Evolutionary conservation across 352 stramenopile genomes (phyloP).

Genomic region (Globisporangium camurandrum): DNA sequence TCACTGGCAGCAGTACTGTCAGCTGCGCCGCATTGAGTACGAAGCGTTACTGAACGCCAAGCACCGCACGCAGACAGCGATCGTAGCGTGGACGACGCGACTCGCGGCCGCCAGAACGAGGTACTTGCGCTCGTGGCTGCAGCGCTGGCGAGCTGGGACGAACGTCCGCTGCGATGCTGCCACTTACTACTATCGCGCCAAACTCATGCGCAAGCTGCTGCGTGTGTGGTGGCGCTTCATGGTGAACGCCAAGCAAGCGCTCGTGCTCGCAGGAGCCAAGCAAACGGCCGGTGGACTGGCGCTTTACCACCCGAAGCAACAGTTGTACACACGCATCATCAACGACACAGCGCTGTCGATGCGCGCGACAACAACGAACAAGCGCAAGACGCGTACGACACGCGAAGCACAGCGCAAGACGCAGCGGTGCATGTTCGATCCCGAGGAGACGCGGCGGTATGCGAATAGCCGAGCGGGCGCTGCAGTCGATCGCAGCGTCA

Average conservation of each 20-base stretch:
- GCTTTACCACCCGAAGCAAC: constrained; percentile 27
- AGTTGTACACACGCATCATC: constrained; percentile 12
- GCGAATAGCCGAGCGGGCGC: not conserved
- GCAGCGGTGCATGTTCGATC: constrained; percentile 33
- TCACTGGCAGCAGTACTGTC: constrained; percentile 3
- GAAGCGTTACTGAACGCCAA: constrained; percentile 1
- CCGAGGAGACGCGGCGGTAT: constrained; percentile 18
- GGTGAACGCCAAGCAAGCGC: constrained; percentile 44
- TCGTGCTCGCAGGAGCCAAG: constrained; percentile 30
- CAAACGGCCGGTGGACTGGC: constrained; percentile 25
- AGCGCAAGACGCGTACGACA: too few species aligned
- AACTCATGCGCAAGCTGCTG: constrained; percentile 16
- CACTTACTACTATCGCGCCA: constrained; percentile 8
- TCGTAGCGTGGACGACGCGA: not conserved
- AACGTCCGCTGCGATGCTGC: constrained; percentile 1
- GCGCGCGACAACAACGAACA: not conserved
- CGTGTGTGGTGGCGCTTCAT: constrained; percentile 34
- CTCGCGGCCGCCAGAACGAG: not conserved
- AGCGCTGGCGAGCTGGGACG: constrained; percentile 1
- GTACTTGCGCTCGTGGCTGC: constrained; percentile 9
- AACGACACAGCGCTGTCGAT: constrained; percentile 4
- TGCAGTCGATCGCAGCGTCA: not conserved
- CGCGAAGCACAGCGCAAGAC: constrained; percentile 13
- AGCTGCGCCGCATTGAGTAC: not conserved
- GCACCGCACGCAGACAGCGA: not conserved